A percentile compares a stretch with the other conserved stretches of the same genome.
phyloP scores from a whole-genome alignment of 345 rosid species.

The Geranium rotundifolium region DNA sequence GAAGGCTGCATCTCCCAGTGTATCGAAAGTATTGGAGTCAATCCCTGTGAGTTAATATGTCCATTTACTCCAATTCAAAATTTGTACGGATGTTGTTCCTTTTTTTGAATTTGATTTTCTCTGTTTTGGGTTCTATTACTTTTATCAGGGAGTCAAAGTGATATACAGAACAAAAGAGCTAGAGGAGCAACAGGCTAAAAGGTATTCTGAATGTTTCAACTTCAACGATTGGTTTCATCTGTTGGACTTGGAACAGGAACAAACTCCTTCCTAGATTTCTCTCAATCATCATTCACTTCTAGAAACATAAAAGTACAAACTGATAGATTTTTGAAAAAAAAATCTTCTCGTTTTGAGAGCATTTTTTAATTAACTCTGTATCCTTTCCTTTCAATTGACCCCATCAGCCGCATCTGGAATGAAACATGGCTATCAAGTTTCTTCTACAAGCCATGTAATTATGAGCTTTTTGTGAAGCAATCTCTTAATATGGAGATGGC shows the following conservation, averaged over 20 bases:
- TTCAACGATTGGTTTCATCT: too few relatives aligned
- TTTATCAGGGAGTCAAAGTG: conserved; percentile 70
- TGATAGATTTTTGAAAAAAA: too few relatives aligned
- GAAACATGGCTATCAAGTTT: conserved; percentile 91
- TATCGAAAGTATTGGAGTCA: conserved; percentile 59
- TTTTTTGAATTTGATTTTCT: neutral
- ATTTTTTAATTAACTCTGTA: conserved; percentile 5
- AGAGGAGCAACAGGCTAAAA: conserved; percentile 81
- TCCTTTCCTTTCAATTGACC: conserved; percentile 5
- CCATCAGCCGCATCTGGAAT: conserved; percentile 80
- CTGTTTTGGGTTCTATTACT: neutral
- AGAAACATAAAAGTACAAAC: too few relatives aligned
- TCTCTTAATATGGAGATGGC: conserved; percentile 99
- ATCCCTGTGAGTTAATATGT: conserved; percentile 31
- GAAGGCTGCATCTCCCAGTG: conserved; percentile 65
- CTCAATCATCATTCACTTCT: too few relatives aligned
- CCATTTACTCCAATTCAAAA: neutral
- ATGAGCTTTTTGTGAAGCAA: conserved; percentile 93
- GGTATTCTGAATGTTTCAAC: conserved; percentile 21
- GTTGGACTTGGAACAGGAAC: too few relatives aligned
- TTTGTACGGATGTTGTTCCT: neutral
- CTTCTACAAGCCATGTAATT: conserved; percentile 91
- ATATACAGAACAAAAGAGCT: conserved; percentile 69
- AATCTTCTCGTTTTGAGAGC: too few relatives aligned
- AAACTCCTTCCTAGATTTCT: too few relatives aligned